Evolutionary conservation across 2,329 filamentous ascomycete genomes (phyloP).

Genomic region (Calcarisporium arbuscula): DNA sequence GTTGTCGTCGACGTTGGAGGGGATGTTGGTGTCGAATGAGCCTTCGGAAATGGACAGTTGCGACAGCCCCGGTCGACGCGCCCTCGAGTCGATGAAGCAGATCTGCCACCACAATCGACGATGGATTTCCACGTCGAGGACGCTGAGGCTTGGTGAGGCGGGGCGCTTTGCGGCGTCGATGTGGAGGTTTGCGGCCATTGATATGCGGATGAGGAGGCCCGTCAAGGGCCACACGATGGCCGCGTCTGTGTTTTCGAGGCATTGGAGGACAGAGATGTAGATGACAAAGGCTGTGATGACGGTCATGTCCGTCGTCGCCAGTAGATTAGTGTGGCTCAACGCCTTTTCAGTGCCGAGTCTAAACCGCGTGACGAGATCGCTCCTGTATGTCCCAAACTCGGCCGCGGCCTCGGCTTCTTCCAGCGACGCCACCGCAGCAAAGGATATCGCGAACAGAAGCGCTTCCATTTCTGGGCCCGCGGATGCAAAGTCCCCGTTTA

Average conservation of each 20-base stretch:
- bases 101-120: conserved; percentile 23
- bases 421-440: conserved; percentile 20
- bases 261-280: conserved; percentile 17
- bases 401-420: conserved; percentile 12
- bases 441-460: conserved; percentile 19
- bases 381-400: conserved; percentile 13
- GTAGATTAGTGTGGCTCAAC: conserved; percentile 16
- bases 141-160: background rate
- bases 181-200: conserved; percentile 14
- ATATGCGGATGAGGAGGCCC: conserved; percentile 16
- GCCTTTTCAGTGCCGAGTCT: conserved; percentile 17
- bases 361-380: conserved; percentile 12
- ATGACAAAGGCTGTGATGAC: conserved; percentile 20
- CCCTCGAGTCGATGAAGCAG: conserved; percentile 19
- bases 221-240: conserved; percentile 17
- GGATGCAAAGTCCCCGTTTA: conserved; percentile 15
- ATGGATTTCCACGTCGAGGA: conserved; percentile 14
- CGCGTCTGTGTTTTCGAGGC: conserved; percentile 15
- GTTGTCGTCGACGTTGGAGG: conserved; percentile 34
- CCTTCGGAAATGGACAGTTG: conserved; percentile 14
- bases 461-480: conserved; percentile 13
- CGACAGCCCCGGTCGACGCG: conserved; percentile 4
- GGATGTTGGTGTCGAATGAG: conserved; percentile 34
- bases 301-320: conserved; percentile 14
- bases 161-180: background rate